Evolutionary conservation across 2,329 filamentous ascomycete genomes (phyloP).

Genomic region (Fusarium armeniacum): DNA sequence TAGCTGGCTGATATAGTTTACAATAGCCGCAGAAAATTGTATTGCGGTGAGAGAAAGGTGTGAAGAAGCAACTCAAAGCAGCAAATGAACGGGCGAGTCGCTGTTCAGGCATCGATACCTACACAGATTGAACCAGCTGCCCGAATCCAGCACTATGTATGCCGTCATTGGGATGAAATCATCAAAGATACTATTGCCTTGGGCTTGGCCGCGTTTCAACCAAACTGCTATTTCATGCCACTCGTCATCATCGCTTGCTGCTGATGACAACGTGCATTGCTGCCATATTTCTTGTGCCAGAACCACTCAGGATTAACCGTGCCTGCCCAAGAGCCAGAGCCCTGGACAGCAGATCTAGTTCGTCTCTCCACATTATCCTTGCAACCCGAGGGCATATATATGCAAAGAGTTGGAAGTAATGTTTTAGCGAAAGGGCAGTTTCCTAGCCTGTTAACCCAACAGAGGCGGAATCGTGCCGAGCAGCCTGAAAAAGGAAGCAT

Average conservation of each 20-base stretch:
- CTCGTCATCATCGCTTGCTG: conserved; percentile 9
- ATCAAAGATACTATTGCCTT: conserved; percentile 18
- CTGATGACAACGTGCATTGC: conserved; percentile 14
- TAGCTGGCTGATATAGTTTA: background rate
- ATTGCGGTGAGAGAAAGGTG: conserved; percentile 13
- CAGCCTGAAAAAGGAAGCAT: conserved; percentile 33
- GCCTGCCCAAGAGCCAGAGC: conserved; percentile 31
- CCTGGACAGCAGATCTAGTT: conserved; percentile 50
- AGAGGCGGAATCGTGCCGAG: conserved; percentile 31
- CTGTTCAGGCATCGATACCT: conserved; percentile 44
- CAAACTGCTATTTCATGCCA: conserved; percentile 11
- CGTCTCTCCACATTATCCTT: conserved; percentile 42
- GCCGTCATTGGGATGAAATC: conserved; percentile 19
- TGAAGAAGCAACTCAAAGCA: conserved; percentile 15
- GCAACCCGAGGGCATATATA: conserved; percentile 22
- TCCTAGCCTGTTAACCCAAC: conserved; percentile 18
- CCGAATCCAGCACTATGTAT: background rate
- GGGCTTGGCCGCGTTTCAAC: conserved; percentile 22
- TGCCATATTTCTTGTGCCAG: conserved; percentile 18
- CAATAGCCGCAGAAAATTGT: background rate
- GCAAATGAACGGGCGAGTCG: conserved; percentile 7
- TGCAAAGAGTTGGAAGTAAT: conserved; percentile 31
- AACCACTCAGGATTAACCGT: conserved; percentile 15
- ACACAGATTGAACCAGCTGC: conserved; percentile 18
- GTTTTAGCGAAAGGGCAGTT: conserved; percentile 28